Conservation (phyloP, 2,329 filamentous ascomycete genomes). For the Phoma sp. region DNA sequence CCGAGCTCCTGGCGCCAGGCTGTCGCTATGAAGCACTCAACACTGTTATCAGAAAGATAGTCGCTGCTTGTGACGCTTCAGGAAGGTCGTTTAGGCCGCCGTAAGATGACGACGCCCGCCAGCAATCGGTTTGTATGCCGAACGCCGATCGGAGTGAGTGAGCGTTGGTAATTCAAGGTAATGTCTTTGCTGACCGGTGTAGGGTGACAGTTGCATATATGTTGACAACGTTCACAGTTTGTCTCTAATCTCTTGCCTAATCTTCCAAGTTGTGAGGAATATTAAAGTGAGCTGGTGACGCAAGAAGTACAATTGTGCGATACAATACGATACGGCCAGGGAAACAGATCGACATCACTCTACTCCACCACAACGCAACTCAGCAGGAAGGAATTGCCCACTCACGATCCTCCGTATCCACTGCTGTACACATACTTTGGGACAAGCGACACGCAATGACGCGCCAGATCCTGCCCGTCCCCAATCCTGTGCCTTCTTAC, state of each 20-base stretch:
- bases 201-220: neutral
- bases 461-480: slow-evolving; percentile 35
- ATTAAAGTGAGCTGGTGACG: no score
- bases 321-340: no score
- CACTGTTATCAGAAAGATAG: slow-evolving; percentile 5
- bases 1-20: no score
- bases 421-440: no score
- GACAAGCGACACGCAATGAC: neutral
- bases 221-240: no score
- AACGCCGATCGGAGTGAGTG: slow-evolving; percentile 14
- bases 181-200: neutral
- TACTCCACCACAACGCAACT: no score
- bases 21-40: neutral
- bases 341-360: no score
- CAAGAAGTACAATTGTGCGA: no score
- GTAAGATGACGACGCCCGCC: neutral
- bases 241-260: no score
- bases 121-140: neutral
- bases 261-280: no score
- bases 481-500: slow-evolving; percentile 42
- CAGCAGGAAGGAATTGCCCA: no score
- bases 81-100: slow-evolving; percentile 14
- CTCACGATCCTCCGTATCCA: no score
- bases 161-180: neutral
- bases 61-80: slow-evolving; percentile 6